These are phyloP conservation scores for Ophiostoma sp. DNA, from an alignment of 2,329 filamentous ascomycete genomes.

Conservation along the genomic window DNA sequence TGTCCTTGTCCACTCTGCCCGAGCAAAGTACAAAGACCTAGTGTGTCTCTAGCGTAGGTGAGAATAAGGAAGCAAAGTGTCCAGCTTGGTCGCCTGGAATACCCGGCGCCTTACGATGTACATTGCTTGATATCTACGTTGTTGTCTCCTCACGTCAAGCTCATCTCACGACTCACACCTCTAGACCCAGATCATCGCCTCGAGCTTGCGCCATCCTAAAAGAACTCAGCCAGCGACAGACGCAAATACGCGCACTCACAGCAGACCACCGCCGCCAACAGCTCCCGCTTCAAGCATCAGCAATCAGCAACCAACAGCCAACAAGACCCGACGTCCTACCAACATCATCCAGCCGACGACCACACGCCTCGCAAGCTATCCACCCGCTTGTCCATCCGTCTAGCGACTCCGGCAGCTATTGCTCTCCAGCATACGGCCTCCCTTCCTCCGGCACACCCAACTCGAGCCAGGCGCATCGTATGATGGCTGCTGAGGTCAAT, in stretches of 20 bases:
- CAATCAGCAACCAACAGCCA: not conserved
- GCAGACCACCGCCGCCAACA: not conserved
- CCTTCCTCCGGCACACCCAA: constrained; percentile 21
- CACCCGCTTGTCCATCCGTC: constrained; percentile 5
- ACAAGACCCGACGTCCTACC: not conserved
- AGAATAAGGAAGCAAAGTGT: not conserved
- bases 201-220: not conserved
- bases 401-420: constrained; percentile 25
- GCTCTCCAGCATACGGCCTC: constrained; percentile 25
- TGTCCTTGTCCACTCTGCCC: not conserved
- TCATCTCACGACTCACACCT: constrained; percentile 12
- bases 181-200: not conserved
- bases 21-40: constrained; percentile 18
- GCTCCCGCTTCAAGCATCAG: not conserved
- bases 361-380: not conserved
- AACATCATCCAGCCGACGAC: not conserved
- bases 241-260: not conserved
- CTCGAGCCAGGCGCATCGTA: constrained; percentile 46
- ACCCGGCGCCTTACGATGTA: not conserved
- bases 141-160: not conserved
- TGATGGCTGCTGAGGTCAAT: constrained; percentile 60
- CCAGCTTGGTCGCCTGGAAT: constrained; percentile 6
- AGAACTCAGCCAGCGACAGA: not conserved
- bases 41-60: constrained; percentile 13
- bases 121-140: not conserved